Base-by-base conservation (phyloP, 768 basidiomycete species). In the Psilocybe cubensis region DNA sequence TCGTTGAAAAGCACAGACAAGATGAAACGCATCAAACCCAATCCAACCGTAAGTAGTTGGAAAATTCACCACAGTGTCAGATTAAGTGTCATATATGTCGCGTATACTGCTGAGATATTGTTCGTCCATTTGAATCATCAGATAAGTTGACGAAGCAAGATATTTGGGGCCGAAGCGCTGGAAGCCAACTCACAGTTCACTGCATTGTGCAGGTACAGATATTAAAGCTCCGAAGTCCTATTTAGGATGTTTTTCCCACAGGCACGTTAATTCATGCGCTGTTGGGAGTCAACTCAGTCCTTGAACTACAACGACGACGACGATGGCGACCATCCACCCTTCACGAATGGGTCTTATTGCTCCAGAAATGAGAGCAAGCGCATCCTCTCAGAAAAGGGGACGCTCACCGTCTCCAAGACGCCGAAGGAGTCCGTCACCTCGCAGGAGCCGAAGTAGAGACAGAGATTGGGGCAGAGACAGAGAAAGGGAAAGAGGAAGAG, bases 301-400 rank as follows among this genome's bases (percentile, higher is more conserved):
- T 55, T 50, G 23, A 42, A 51, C 38, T 10, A 20, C 48, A 33
- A 57, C 57, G 7, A 61, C 56, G 7, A 61, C 56, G n/a, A 64
- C 56, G 52, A 91, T 91, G 89, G 88, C 88, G 24, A 85, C 84
- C 18, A 79, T 91, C 4, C 89, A 91, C 64, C 89, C 90, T 23
- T 90, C 89, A 9, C 81, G 89, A 49, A 75, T 88, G 75, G 84
- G 76, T 24, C 74, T 91, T 4, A 85, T 91, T 18, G 85, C 88
- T 35, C 82, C 74, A 54, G 73, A 77, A 31, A 61, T 70, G 52
- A 66, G 56, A 65, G 58, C 52, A 27, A 60, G 33, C n/a, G 45
- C 59, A 59, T 45, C 54, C 38, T 56, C 12, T 38, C 12, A n/a
- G 12, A 9, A 9, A 11, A 71, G 74, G 23, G 70, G 69, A 48